Percentiles rank a stretch among this genome's conserved stretches.
phyloP scores from a whole-genome alignment of 2,329 filamentous ascomycete genomes.

The Blumeriella jaapii region DNA sequence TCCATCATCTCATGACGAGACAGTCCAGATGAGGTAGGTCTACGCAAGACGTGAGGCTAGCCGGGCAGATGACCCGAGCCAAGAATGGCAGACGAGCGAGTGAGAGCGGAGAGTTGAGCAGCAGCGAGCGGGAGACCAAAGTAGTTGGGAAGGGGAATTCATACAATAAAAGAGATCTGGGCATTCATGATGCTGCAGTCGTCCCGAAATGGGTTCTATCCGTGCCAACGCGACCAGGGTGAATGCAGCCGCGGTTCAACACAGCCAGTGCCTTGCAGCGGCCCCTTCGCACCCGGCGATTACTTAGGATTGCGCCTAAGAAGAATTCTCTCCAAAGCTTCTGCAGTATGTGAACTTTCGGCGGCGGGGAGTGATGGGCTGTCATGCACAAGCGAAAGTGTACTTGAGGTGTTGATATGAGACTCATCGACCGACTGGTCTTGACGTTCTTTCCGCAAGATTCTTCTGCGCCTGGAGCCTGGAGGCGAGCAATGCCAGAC shows the following conservation, averaged over 20 bases:
- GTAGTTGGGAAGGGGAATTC: slow-evolving; percentile 18
- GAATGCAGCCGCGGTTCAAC: slow-evolving; percentile 20
- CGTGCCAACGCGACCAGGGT: slow-evolving; percentile 14
- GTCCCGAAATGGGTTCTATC: slow-evolving; percentile 14
- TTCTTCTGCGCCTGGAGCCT: too few relatives aligned
- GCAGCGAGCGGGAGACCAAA: not conserved
- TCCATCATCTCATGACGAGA: slow-evolving; percentile 5
- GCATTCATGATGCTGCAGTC: slow-evolving; percentile 36
- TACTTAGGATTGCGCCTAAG: too few relatives aligned
- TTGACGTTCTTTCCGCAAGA: too few relatives aligned
- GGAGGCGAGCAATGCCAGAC: too few relatives aligned
- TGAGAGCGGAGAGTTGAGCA: not conserved
- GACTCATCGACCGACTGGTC: too few relatives aligned
- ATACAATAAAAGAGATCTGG: slow-evolving; percentile 46
- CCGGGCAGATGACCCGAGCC: not conserved
- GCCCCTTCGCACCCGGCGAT: too few relatives aligned
- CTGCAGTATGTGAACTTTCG: too few relatives aligned
- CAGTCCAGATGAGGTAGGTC: slow-evolving; percentile 1
- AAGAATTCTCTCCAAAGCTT: too few relatives aligned
- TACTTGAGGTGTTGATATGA: too few relatives aligned
- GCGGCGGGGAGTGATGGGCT: too few relatives aligned
- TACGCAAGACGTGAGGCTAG: not conserved
- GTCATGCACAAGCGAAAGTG: too few relatives aligned
- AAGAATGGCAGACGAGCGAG: too few relatives aligned
- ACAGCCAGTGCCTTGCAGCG: slow-evolving; percentile 24